Evolutionary conservation across 305 asterid species (phyloP).

Genomic region (Fraxinus ornus): DNA sequence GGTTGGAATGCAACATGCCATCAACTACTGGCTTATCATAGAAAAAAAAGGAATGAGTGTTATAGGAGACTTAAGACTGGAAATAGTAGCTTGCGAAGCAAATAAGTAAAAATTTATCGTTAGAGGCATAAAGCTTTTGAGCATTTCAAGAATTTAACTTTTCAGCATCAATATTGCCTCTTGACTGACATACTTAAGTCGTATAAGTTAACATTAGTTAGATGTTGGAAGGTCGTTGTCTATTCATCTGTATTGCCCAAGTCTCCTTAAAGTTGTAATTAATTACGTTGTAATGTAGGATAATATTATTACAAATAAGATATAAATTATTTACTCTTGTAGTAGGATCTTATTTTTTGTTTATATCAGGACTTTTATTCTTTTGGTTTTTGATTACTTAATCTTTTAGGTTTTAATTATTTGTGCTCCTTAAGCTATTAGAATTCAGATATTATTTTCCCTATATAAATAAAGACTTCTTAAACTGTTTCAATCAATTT

Average conservation of each 20-base stretch:
- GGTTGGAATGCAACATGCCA: not conserved
- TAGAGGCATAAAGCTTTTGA: not conserved
- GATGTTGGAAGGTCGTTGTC: not conserved
- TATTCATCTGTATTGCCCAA: not conserved
- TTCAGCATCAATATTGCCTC: not conserved
- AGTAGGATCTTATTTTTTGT: not conserved
- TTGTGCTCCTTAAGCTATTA: not conserved
- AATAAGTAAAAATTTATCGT: not conserved
- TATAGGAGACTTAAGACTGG: not conserved
- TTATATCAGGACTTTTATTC: not conserved
- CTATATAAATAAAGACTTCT: not conserved
- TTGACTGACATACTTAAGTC: not conserved
- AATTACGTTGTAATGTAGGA: not conserved
- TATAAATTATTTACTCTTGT: not conserved
- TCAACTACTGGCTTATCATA: not conserved
- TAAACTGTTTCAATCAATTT: not conserved
- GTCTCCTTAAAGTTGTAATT: not conserved
- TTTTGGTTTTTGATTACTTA: not conserved
- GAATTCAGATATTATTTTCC: not conserved
- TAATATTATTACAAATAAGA: not conserved
- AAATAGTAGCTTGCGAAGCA: not conserved
- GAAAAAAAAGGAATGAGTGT: not conserved
- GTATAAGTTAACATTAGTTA: not conserved
- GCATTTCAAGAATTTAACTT: not conserved
- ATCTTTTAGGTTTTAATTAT: not conserved